Conservation (phyloP, 768 basidiomycete species). For the Naganishia vaughanmartiniae region DNA sequence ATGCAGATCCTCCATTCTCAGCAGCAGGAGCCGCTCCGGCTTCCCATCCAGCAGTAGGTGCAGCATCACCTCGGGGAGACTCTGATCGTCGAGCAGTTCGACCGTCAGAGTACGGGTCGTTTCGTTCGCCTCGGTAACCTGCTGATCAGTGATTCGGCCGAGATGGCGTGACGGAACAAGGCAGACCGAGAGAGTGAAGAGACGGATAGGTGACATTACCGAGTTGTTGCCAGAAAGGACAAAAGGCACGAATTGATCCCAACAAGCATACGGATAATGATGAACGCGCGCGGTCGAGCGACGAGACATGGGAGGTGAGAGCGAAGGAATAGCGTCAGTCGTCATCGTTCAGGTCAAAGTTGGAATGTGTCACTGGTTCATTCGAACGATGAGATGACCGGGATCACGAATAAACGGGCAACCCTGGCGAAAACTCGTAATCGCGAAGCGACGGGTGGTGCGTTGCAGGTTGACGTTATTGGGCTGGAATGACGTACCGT, state of each 20-base stretch:
- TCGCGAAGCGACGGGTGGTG: slow-evolving; percentile 10
- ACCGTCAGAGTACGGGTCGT: slow-evolving; percentile 29
- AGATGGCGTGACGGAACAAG: not conserved
- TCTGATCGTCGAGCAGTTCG: slow-evolving; percentile 27
- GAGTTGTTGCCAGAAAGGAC: not conserved
- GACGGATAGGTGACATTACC: slow-evolving; percentile 11
- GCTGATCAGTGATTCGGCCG: not conserved
- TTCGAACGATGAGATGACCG: not conserved
- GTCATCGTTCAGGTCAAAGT: slow-evolving; percentile 22
- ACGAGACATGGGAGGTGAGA: slow-evolving; percentile 20
- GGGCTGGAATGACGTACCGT: slow-evolving; percentile 22
- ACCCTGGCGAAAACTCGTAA: slow-evolving; percentile 16
- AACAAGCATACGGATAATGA: too few relatives aligned
- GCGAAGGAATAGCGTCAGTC: slow-evolving; percentile 27
- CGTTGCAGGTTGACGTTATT: slow-evolving; percentile 12
- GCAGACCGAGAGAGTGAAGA: not conserved
- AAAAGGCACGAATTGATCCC: too few relatives aligned
- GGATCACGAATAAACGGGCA: not conserved
- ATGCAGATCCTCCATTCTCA: slow-evolving; percentile 5
- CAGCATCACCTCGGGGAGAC: slow-evolving; percentile 11
- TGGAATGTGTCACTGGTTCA: slow-evolving; percentile 16
- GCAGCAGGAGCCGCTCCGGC: not conserved
- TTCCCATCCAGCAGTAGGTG: slow-evolving; percentile 4
- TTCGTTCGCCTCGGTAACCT: slow-evolving; percentile 32
- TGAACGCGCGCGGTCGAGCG: not conserved